Evolutionary conservation across 2,329 filamentous ascomycete species (phyloP), one percentile per base, ranked within the genome.

Genomic region (Colletotrichum sp.): DNA sequence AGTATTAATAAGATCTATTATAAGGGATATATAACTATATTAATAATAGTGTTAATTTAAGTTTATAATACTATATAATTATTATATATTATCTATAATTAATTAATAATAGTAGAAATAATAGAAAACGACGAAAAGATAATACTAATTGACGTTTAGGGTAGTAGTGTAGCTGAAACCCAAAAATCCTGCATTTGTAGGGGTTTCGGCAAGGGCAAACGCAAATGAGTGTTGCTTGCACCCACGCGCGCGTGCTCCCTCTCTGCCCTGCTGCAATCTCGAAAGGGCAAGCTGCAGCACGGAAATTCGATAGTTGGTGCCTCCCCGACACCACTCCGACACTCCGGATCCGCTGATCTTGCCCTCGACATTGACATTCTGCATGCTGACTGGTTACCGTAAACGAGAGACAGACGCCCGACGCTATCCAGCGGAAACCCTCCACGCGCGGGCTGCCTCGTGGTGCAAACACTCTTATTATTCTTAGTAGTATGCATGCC

Each of bases 291-390:
- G 59, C 44, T 74, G 74, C 74, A 69, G 69, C 70, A 21, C 49
- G 36, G 24, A 69, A 21, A 76, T 44, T 49, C 73, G 70, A 76
- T 76, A 73, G 73, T 73, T 44, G 26, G n/a, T 44, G 24, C 64
- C 55, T 55, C 36, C 59, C 59, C 21, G 21, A 65, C 15, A 65
- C 15, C 21, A 39, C 68, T 34, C 68, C 49, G 32, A 68, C 44
- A 57, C 70, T 30, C 70, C 30, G 70, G 64, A 44, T 36, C 70
- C 64, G 68, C 39, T 73, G 64, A 59, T 72, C 63, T 59, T 63
- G 64, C 9, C 24, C 59, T 16, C 57, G 57, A 64, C 72, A 57
- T 24, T 21, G 32, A 26, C 55, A 62, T 18, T 16, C 34, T 21
- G 12, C n/a, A 7, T 36, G 49, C 68, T 75, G 67, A 59, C 60